Conservation (phyloP, 495 filamentous ascomycete genomes). For the Achaetomiella virescens region DNA sequence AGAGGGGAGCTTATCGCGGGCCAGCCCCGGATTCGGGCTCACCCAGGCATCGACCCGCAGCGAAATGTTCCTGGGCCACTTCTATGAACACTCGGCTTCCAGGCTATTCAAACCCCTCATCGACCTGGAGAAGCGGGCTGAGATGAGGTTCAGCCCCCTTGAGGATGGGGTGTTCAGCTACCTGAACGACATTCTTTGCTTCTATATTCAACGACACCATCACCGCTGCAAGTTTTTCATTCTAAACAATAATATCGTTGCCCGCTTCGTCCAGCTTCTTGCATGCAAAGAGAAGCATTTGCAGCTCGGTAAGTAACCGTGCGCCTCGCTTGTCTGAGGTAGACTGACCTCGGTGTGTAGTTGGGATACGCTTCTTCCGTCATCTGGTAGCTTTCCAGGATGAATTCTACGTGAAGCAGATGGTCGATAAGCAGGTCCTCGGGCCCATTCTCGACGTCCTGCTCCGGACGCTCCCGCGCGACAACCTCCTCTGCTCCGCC, state of each 20-base stretch:
- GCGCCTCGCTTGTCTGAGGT: neutral
- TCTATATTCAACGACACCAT: constrained; percentile 84
- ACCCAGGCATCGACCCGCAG: constrained; percentile 54
- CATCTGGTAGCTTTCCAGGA: constrained; percentile 80
- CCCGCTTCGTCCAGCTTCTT: constrained; percentile 77
- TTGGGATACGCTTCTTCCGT: constrained; percentile 91
- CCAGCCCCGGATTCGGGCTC: constrained; percentile 52
- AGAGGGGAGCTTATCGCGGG: constrained; percentile 54
- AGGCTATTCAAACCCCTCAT: constrained; percentile 84
- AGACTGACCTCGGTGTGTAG: constrained; percentile 37
- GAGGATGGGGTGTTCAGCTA: constrained; percentile 86
- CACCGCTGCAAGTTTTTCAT: constrained; percentile 86
- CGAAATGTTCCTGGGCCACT: constrained; percentile 77
- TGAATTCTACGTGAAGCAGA: constrained; percentile 84
- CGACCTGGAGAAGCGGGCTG: constrained; percentile 62
- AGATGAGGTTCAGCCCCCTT: constrained; percentile 54
- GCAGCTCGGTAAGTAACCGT: constrained; percentile 65
- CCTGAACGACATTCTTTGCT: constrained; percentile 89
- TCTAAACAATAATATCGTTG: constrained; percentile 68
- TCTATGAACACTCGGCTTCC: constrained; percentile 84
- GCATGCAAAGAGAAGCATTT: constrained; percentile 84
- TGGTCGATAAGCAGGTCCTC: constrained; percentile 77
- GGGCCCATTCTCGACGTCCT: constrained; percentile 85
- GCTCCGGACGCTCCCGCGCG: constrained; percentile 84
- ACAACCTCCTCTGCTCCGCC: constrained; percentile 93